These are phyloP conservation scores for Epichloe sibirici DNA, from an alignment of 2,329 filamentous ascomycete species.

Conservation along the genomic window DNA sequence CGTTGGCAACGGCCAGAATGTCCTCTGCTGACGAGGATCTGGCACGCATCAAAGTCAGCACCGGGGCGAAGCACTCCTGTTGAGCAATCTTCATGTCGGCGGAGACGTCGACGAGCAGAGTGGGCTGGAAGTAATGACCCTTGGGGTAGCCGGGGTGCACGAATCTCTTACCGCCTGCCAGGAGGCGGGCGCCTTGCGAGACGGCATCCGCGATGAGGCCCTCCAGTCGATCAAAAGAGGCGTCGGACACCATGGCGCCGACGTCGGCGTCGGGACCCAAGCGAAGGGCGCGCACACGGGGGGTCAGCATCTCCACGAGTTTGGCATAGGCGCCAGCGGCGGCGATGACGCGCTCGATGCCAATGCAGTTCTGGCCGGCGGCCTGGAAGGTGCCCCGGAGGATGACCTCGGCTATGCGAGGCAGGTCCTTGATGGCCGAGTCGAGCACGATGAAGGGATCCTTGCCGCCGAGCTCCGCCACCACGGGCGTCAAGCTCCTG, in stretches of 20 bases:
- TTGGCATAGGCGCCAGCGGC: constrained; percentile 57
- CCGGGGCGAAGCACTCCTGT: constrained; percentile 83
- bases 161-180: constrained; percentile 65
- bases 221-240: constrained; percentile 66
- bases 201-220: constrained; percentile 67
- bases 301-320: constrained; percentile 57
- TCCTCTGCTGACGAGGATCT: constrained; percentile 43
- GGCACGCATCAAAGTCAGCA: constrained; percentile 77
- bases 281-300: constrained; percentile 63
- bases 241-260: constrained; percentile 78
- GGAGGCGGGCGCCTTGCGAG: constrained; percentile 61
- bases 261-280: constrained; percentile 71
- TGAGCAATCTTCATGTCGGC: constrained; percentile 76
- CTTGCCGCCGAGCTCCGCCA: constrained; percentile 89
- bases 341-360: constrained; percentile 88
- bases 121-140: constrained; percentile 89
- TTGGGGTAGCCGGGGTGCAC: constrained; percentile 59
- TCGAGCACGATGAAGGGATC: constrained; percentile 86
- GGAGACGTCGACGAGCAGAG: constrained; percentile 81
- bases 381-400: constrained; percentile 92
- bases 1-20: constrained; percentile 70
- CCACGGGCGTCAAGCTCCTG: constrained; percentile 72
- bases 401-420: constrained; percentile 66
- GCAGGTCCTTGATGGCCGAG: constrained; percentile 53
- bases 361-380: constrained; percentile 94